phyloP scores from a whole-genome alignment of 208 protist species.

The Crithidia thermophila region DNA sequence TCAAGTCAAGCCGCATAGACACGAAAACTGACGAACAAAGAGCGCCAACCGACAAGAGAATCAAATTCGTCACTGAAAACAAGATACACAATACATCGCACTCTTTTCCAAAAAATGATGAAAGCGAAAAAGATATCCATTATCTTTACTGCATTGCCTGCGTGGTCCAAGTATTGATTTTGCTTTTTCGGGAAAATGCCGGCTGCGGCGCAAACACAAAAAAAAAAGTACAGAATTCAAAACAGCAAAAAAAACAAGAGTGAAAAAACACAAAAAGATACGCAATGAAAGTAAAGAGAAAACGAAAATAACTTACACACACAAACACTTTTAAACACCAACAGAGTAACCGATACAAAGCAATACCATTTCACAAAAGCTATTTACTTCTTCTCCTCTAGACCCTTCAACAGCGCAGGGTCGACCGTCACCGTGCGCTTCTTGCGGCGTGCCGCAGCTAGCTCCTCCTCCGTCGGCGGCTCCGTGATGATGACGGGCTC shows the following conservation, averaged over 20 bases:
- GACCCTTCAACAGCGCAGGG: slow-evolving; percentile 54
- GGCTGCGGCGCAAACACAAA: background rate
- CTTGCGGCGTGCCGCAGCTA: slow-evolving; percentile 36
- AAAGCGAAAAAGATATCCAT: too few species aligned
- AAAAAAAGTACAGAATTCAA: slow-evolving; percentile 11
- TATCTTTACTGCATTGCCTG: too few species aligned
- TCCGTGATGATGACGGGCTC: slow-evolving; percentile 42
- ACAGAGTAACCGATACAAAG: background rate
- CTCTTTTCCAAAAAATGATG: too few species aligned
- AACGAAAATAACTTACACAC: background rate
- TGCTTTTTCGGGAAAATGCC: too few species aligned
- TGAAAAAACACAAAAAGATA: background rate
- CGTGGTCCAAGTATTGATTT: too few species aligned
- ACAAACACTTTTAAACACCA: background rate
- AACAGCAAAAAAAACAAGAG: slow-evolving; percentile 3
- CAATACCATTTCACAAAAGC: background rate
- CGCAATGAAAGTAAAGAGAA: slow-evolving; percentile 2
- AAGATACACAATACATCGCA: too few species aligned
- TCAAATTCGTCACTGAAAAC: too few species aligned
- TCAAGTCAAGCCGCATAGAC: too few species aligned
- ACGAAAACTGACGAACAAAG: too few species aligned
- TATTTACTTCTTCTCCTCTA: slow-evolving; percentile 28
- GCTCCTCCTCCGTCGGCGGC: slow-evolving; percentile 35
- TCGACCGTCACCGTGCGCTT: slow-evolving; percentile 66
- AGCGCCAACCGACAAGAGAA: too few species aligned